These are phyloP conservation scores for Umbelopsis vinacea DNA, from an alignment of 192 early-diverging fungal species.

Conservation along the genomic window DNA sequence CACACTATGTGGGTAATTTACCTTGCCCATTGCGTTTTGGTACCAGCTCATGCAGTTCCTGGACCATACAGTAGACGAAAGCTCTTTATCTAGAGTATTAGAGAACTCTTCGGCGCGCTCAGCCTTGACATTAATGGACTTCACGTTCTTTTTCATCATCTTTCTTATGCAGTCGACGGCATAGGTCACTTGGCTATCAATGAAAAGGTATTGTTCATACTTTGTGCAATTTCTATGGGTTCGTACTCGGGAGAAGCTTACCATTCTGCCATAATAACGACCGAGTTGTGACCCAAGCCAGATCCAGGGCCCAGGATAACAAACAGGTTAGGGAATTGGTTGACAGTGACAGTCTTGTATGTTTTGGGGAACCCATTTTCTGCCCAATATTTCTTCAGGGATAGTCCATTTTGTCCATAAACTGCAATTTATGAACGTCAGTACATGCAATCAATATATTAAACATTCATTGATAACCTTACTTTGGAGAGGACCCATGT, in stretches of 20 bases:
- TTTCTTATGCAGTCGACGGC: slow-evolving; percentile 44
- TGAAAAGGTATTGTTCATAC: slow-evolving; percentile 30
- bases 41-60: slow-evolving; percentile 58
- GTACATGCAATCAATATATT: background rate
- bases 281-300: slow-evolving; percentile 57
- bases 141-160: slow-evolving; percentile 48
- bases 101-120: slow-evolving; percentile 39
- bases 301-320: slow-evolving; percentile 56
- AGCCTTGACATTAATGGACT: slow-evolving; percentile 38
- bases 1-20: background rate
- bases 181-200: slow-evolving; percentile 54
- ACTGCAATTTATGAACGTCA: background rate
- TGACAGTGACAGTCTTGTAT: slow-evolving; percentile 44
- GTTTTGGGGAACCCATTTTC: slow-evolving; percentile 26
- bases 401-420: slow-evolving; percentile 27
- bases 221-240: background rate
- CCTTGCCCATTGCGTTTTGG: slow-evolving; percentile 42
- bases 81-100: slow-evolving; percentile 31
- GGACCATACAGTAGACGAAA: slow-evolving; percentile 53
- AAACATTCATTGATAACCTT: background rate
- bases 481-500: slow-evolving; percentile 32
- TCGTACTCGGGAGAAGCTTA: slow-evolving; percentile 3
- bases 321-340: slow-evolving; percentile 61
- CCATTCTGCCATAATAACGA: slow-evolving; percentile 36
- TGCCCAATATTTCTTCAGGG: slow-evolving; percentile 29